These are phyloP conservation scores for Chytriomyces confervae DNA, from an alignment of 192 early-diverging fungal species.

Conservation along the genomic window DNA sequence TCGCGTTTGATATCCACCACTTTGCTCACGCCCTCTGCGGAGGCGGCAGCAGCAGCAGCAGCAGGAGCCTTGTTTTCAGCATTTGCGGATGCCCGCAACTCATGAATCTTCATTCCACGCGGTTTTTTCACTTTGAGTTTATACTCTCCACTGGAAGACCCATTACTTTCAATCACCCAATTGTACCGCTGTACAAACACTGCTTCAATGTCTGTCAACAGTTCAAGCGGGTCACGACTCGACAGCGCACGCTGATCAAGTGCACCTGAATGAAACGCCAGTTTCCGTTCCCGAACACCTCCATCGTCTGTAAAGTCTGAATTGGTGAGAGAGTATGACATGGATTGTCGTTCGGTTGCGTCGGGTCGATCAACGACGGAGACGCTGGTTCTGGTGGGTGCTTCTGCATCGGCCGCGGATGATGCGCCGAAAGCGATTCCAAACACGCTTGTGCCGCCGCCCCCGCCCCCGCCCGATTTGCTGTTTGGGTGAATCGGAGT, in stretches of 20 bases:
- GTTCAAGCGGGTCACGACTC: slow-evolving; percentile 25
- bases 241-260: slow-evolving; percentile 29
- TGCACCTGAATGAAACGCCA: slow-evolving; percentile 26
- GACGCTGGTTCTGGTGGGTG: background rate
- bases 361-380: background rate
- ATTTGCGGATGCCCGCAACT: background rate
- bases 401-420: background rate
- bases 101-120: slow-evolving; percentile 19
- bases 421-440: background rate
- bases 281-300: slow-evolving; percentile 1
- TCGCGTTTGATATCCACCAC: background rate
- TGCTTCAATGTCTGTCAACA: slow-evolving; percentile 22
- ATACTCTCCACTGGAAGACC: slow-evolving; percentile 18
- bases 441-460: too few relatives aligned
- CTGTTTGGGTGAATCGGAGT: too few relatives aligned
- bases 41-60: background rate
- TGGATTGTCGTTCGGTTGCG: background rate
- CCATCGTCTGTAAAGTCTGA: background rate
- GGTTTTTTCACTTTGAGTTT: slow-evolving; percentile 35
- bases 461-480: too few relatives aligned
- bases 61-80: background rate
- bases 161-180: slow-evolving; percentile 29
- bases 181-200: slow-evolving; percentile 18
- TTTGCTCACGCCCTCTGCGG: too few relatives aligned
- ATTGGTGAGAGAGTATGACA: slow-evolving; percentile 20